Evolutionary conservation across 129 eudicot species (phyloP), one percentile per base, ranked within the genome.

Genomic region (Pittosporum tobira): DNA sequence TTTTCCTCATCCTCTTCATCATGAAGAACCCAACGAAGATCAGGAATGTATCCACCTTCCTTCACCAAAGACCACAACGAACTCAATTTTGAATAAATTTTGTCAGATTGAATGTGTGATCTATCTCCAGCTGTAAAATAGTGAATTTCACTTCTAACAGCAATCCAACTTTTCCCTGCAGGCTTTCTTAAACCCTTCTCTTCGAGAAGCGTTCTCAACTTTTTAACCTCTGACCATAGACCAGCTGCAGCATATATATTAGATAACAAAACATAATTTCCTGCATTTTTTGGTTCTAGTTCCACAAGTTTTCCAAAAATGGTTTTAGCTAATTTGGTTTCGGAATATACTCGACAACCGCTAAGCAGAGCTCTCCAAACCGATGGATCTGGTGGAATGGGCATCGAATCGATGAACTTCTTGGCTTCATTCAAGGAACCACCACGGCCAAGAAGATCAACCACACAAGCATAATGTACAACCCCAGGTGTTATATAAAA

Each of bases 111-210:
- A 8, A 61, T 52, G 49, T 78, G 83, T 30, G 81, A 71, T 55
- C 57, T 72, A 34, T 77, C 84, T 34, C 84, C 88, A 13, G 88
- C 88, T 30, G 71, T 70, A 48, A 81, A 81, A 3, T 64, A 64
- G 63, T 77, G 79, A 65, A 81, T 43, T 34, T 65, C 57, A 37
- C 73, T 77, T 81, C 68, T 78, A 28, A 77, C 46, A 38, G 64
- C 66, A 34, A 77, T 77, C 88, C 88, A 81, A 71, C 81, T 77
- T 69, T 73, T 74, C 19, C 88, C 88, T 1, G 79, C 78, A 44
- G 77, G 75, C 61, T 77, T 81, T 53, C 60, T 77, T 47, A 81
- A 61, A 51, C 74, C 62, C 57, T 77, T 74, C 44, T 74, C 74
- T 45, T 74, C 77, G 24, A 77, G 25, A 51, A 52, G 28, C 18